These are phyloP conservation scores for Coemansia javaensis DNA, from an alignment of 192 early-diverging fungal species.

Conservation along the genomic window DNA sequence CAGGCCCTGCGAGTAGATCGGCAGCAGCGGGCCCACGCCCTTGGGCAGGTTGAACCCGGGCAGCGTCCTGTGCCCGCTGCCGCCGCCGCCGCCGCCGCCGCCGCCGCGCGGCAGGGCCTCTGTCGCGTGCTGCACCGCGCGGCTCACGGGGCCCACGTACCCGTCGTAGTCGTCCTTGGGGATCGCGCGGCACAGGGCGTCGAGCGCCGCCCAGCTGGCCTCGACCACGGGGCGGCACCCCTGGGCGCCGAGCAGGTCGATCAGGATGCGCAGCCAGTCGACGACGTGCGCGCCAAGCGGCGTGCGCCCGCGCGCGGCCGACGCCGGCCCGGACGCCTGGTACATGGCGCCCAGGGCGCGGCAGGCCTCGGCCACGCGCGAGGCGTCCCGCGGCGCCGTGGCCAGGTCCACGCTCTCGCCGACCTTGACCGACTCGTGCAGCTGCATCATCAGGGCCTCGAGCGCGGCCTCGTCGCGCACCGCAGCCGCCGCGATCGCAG, in stretches of 20 bases:
- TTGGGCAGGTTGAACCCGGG: conserved; percentile 89
- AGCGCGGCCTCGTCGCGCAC: conserved; percentile 77
- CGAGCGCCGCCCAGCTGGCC: conserved; percentile 74
- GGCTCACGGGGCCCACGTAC: conserved; percentile 64
- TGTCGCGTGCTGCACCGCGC: conserved; percentile 59
- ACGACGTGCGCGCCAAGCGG: conserved; percentile 57
- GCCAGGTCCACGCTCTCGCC: conserved; percentile 38
- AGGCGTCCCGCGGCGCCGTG: conserved; percentile 6
- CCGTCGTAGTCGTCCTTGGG: conserved; percentile 86
- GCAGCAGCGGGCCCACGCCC: conserved; percentile 84
- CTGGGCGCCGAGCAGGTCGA: conserved; percentile 65
- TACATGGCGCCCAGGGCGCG: conserved; percentile 38
- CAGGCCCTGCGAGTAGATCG: conserved; percentile 90
- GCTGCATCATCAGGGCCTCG: conserved; percentile 67
- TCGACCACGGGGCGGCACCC: conserved; percentile 63
- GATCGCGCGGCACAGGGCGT: conserved; percentile 72
- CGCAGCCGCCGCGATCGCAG: conserved; percentile 66
- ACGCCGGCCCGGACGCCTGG: conserved; percentile 30
- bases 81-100: too few species aligned
- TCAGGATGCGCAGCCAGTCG: conserved; percentile 78
- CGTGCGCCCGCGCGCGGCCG: conserved; percentile 37
- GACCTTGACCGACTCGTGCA: conserved; percentile 68
- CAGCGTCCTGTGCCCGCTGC: conserved; percentile 49
- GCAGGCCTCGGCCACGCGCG: conserved; percentile 45
- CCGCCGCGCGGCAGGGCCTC: conserved; percentile 37